Conservation (phyloP, 2,329 filamentous ascomycete genomes). For the Sordariomycetes sp. region DNA sequence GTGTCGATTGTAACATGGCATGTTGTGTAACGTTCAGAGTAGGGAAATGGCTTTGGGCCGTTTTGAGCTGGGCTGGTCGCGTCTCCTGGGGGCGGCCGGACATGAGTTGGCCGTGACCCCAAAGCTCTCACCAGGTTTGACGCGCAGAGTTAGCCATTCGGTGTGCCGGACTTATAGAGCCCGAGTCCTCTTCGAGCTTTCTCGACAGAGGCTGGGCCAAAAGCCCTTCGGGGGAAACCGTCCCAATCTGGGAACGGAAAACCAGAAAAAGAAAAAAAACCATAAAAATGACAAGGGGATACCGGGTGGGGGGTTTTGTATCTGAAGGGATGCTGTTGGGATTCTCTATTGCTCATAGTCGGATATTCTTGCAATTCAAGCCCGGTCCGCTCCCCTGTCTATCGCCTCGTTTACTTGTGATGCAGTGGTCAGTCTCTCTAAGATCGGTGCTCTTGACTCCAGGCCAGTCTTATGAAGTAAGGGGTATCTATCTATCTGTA, state of each 20-base stretch:
- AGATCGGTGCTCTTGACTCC: not conserved
- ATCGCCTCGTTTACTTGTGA: not conserved
- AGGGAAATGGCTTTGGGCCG: not conserved
- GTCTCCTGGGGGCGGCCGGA: constrained; percentile 14
- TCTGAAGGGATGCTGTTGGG: constrained; percentile 1
- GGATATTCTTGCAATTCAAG: constrained; percentile 4
- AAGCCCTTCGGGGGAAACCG: not conserved
- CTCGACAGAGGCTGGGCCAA: not conserved
- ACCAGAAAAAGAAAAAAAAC: not conserved
- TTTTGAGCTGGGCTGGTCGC: constrained; percentile 37
- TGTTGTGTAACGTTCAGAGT: not conserved
- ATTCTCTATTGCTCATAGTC: not conserved
- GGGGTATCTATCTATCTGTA: not conserved
- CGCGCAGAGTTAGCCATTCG: not conserved
- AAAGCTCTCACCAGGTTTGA: constrained; percentile 2
- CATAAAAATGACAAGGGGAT: not conserved
- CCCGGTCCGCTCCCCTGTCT: not conserved
- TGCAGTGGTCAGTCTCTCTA: not conserved
- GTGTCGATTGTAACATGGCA: not conserved
- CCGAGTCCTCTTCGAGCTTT: not conserved
- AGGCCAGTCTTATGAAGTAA: not conserved
- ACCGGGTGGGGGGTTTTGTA: constrained; percentile 1
- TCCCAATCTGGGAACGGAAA: not conserved
- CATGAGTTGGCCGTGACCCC: constrained; percentile 2
- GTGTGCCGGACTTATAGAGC: not conserved